These are phyloP conservation scores for Arachnopeziza araneosa DNA, from an alignment of 2,329 filamentous ascomycete species.

Conservation along the genomic window DNA sequence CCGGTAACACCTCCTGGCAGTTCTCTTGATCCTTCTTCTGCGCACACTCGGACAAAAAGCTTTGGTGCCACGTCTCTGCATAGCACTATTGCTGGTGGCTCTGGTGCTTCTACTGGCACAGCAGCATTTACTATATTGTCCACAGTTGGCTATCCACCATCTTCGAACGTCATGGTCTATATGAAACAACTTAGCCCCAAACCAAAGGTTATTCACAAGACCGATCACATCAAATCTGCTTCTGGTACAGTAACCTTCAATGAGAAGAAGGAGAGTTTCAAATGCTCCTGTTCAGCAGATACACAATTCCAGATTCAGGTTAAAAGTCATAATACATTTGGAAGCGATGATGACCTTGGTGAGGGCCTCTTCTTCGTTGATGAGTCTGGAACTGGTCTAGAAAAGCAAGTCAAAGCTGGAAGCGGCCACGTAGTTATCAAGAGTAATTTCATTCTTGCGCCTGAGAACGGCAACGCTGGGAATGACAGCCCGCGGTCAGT, in stretches of 20 bases:
- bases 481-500: slow-evolving; percentile 39
- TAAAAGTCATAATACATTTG: slow-evolving; percentile 80
- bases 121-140: slow-evolving; percentile 77
- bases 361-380: slow-evolving; percentile 90
- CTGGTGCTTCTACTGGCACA: slow-evolving; percentile 59
- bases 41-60: slow-evolving; percentile 46
- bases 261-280: slow-evolving; percentile 63
- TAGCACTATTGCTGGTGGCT: slow-evolving; percentile 51
- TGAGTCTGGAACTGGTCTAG: slow-evolving; percentile 60
- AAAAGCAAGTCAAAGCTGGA: slow-evolving; percentile 72
- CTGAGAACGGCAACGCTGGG: slow-evolving; percentile 27
- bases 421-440: slow-evolving; percentile 65
- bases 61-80: slow-evolving; percentile 60
- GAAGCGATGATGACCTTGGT: slow-evolving; percentile 76
- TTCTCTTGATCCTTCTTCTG: slow-evolving; percentile 9
- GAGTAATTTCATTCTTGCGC: slow-evolving; percentile 61
- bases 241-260: slow-evolving; percentile 63
- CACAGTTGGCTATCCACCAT: slow-evolving; percentile 70
- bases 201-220: slow-evolving; percentile 81
- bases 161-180: slow-evolving; percentile 71
- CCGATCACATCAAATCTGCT: slow-evolving; percentile 76
- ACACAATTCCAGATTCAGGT: slow-evolving; percentile 81
- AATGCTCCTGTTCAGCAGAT: slow-evolving; percentile 71
- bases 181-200: slow-evolving; percentile 64
- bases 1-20: slow-evolving; percentile 25